These are phyloP conservation scores for Oidiodendron maius DNA, from an alignment of 495 filamentous ascomycete species.

Conservation along the genomic window DNA sequence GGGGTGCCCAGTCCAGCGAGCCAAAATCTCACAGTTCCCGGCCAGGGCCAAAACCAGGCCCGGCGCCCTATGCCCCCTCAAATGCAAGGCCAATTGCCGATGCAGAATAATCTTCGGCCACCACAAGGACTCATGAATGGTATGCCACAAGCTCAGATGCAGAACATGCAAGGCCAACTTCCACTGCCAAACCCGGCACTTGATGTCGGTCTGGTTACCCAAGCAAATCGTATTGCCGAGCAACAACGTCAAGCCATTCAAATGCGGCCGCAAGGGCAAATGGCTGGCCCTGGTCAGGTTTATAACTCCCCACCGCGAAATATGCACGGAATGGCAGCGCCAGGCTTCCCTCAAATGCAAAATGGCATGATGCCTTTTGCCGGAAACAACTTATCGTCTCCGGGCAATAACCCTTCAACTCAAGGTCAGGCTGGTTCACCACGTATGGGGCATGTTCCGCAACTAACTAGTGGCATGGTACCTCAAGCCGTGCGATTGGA, in stretches of 20 bases:
- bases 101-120: conserved; percentile 41
- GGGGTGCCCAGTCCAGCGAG: conserved; percentile 9
- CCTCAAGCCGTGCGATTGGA: conserved; percentile 29
- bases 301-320: conserved; percentile 32
- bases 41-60: conserved; percentile 17
- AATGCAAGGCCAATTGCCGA: conserved; percentile 18
- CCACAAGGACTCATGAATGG: conserved; percentile 56
- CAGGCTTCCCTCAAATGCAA: conserved; percentile 24
- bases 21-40: conserved; percentile 25
- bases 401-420: conserved; percentile 11
- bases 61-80: conserved; percentile 20
- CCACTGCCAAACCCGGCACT: conserved; percentile 59
- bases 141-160: conserved; percentile 67
- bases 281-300: conserved; percentile 23
- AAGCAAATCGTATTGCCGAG: conserved; percentile 55
- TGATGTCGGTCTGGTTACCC: conserved; percentile 47
- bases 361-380: conserved; percentile 25
- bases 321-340: conserved; percentile 30
- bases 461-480: conserved; percentile 24
- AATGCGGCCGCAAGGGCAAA: conserved; percentile 44
- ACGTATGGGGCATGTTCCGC: conserved; percentile 25
- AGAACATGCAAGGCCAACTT: conserved; percentile 50
- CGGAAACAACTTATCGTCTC: conserved; percentile 5
- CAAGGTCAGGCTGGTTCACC: conserved; percentile 24
- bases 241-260: conserved; percentile 53